Conservation (phyloP, 495 filamentous ascomycete genomes). For the Platismatia glauca region DNA sequence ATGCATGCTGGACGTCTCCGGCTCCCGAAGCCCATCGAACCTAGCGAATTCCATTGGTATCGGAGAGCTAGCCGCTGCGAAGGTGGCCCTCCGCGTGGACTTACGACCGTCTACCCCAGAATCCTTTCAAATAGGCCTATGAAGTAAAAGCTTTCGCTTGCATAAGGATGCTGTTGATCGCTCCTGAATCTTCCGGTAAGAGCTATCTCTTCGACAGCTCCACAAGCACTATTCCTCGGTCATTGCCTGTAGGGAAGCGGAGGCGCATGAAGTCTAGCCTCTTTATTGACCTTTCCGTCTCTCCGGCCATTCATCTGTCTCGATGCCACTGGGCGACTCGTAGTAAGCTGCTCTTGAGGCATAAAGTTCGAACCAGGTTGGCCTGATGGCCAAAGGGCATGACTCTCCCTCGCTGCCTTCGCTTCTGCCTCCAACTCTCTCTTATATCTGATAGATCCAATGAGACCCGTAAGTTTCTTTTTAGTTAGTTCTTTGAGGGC, state of each 20-base stretch:
- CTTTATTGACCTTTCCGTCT: neutral
- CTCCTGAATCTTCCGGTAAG: neutral
- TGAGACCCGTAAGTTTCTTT: conserved; percentile 48
- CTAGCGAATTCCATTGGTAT: neutral
- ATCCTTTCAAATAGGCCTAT: neutral
- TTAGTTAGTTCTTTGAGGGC: conserved; percentile 44
- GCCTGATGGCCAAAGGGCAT: neutral
- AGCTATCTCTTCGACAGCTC: neutral
- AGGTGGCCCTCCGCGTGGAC: neutral
- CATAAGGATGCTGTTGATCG: neutral
- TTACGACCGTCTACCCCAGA: neutral
- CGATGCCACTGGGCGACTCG: neutral
- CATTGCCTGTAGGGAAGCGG: neutral
- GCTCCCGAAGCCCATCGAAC: neutral
- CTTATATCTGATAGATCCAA: conserved; percentile 43
- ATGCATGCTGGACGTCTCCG: neutral
- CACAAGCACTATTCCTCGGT: neutral
- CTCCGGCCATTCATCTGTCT: neutral
- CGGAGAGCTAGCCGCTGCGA: neutral
- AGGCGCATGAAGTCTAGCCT: neutral
- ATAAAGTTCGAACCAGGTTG: neutral
- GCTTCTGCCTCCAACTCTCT: conserved; percentile 21
- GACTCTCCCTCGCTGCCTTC: conserved; percentile 2
- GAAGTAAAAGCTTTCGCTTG: neutral
- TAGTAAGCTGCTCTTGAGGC: neutral